These are phyloP conservation scores for Prunus mongolica DNA, from an alignment of 306 rosid species.

Conservation along the genomic window DNA sequence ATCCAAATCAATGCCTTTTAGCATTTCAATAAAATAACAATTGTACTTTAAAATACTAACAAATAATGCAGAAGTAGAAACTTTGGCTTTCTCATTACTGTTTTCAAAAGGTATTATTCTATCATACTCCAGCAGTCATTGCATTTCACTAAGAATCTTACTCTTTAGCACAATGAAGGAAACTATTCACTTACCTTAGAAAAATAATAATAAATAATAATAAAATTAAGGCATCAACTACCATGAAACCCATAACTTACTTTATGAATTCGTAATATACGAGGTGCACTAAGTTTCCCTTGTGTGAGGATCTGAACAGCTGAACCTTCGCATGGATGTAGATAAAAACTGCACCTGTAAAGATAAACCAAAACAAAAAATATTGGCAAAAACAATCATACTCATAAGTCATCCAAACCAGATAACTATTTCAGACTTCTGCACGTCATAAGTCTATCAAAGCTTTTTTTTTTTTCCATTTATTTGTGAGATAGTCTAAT, in stretches of 20 bases:
- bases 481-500: too few relatives aligned
- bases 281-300: slow-evolving; percentile 98
- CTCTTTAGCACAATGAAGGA: neutral
- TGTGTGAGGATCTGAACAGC: slow-evolving; percentile 83
- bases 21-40: neutral
- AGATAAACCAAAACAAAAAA: slow-evolving; percentile 1
- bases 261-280: slow-evolving; percentile 90
- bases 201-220: too few relatives aligned
- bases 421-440: neutral
- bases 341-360: slow-evolving; percentile 92
- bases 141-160: neutral
- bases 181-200: neutral
- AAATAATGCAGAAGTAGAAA: too few relatives aligned
- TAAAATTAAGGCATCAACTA: neutral
- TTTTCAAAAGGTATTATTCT: neutral
- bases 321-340: slow-evolving; percentile 95
- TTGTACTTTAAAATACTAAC: too few relatives aligned
- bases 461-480: neutral
- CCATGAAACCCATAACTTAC: slow-evolving; percentile 42
- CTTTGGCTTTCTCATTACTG: neutral
- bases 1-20: neutral
- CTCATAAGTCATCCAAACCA: neutral
- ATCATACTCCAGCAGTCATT: neutral
- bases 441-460: neutral
- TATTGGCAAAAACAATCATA: neutral